Evolutionary conservation across 73 alveolate genomes (phyloP).

Genomic region (Paramecium sexaurelia): DNA sequence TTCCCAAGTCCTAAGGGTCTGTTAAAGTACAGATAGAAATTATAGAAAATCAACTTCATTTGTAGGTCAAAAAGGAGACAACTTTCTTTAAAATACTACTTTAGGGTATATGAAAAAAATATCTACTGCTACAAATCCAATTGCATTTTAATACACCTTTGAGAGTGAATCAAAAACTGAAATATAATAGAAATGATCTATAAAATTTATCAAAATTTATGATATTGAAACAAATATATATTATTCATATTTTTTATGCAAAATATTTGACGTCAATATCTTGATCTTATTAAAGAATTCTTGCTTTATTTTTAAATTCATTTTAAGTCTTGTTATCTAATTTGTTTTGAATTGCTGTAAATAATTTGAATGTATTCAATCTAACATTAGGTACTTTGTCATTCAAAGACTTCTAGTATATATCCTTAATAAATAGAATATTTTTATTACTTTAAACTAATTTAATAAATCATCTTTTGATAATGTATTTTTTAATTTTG

Average conservation of each 20-base stretch:
- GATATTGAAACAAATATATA: not conserved
- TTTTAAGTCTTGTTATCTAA: slow-evolving; percentile 17
- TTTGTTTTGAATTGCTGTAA: slow-evolving; percentile 38
- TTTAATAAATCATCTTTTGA: slow-evolving; percentile 51
- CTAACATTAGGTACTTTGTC: slow-evolving; percentile 68
- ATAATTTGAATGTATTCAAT: slow-evolving; percentile 45
- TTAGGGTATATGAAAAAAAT: slow-evolving; percentile 46
- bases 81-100: slow-evolving; percentile 11
- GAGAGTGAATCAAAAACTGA: slow-evolving; percentile 27
- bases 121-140: slow-evolving; percentile 51
- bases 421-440: not conserved
- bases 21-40: slow-evolving; percentile 44
- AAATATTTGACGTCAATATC: slow-evolving; percentile 45
- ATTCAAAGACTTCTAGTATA: slow-evolving; percentile 14
- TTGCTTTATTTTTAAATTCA: slow-evolving; percentile 29
- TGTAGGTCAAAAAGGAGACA: not conserved
- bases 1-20: not conserved
- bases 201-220: not conserved
- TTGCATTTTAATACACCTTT: slow-evolving; percentile 45
- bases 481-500: not conserved
- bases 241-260: not conserved
- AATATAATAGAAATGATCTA: not conserved
- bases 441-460: slow-evolving; percentile 9
- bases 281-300: not conserved
- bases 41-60: slow-evolving; percentile 34